A percentile compares a stretch with the other conserved stretches of the same genome.
Conservation (phyloP, 73 alveolate species). For the Uronychia setigera region DNA sequence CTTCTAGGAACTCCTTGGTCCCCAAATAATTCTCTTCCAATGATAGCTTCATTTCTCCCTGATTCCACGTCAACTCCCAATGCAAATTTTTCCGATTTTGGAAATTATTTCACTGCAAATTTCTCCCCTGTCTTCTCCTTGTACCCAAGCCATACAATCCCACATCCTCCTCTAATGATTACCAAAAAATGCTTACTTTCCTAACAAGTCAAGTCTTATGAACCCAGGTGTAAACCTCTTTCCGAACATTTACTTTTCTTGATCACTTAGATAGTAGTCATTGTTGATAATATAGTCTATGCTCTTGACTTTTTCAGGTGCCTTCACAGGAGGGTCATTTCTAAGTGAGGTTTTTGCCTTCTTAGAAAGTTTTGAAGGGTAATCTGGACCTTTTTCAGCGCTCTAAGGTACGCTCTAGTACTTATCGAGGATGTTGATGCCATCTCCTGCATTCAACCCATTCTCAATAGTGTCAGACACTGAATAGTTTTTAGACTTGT, state of each 20-base stretch:
- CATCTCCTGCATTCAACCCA: neutral
- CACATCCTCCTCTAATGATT: conserved; percentile 77
- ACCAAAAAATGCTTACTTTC: conserved; percentile 26
- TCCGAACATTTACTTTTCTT: conserved; percentile 66
- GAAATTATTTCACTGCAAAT: conserved; percentile 76
- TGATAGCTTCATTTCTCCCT: conserved; percentile 23
- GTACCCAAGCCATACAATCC: conserved; percentile 78
- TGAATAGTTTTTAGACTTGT: neutral
- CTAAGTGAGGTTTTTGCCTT: neutral
- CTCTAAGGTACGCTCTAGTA: neutral
- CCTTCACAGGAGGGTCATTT: neutral
- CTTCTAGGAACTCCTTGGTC: conserved; percentile 9
- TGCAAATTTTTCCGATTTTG: conserved; percentile 30
- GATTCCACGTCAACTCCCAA: conserved; percentile 23
- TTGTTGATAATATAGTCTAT: neutral
- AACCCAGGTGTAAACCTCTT: conserved; percentile 72
- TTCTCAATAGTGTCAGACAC: neutral
- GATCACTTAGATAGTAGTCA: conserved; percentile 30
- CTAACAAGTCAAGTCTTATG: conserved; percentile 55
- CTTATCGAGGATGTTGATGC: neutral
- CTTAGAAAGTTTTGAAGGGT: neutral
- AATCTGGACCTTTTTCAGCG: neutral
- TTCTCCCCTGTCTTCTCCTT: conserved; percentile 43
- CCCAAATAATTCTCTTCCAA: conserved; percentile 10
- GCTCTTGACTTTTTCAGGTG: neutral